Conservation (phyloP, 2,329 filamentous ascomycete genomes). For the Penicillium sp. region DNA sequence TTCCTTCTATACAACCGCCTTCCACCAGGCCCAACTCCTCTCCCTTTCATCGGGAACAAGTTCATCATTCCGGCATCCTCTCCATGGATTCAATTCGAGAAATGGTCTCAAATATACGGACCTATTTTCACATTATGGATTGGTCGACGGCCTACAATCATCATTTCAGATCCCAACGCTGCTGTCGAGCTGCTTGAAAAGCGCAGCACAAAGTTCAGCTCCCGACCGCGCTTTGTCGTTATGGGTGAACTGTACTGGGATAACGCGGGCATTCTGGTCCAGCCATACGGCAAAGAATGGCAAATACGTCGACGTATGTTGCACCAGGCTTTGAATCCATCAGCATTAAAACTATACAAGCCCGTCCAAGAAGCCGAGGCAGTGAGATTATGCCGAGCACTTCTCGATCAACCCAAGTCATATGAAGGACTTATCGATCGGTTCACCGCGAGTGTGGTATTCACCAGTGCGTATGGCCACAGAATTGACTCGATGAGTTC, state of each 20-base stretch:
- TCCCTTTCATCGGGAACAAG: constrained; percentile 35
- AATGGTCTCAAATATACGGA: constrained; percentile 42
- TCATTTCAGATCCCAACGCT: constrained; percentile 40
- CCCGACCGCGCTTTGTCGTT: constrained; percentile 37
- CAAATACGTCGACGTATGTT: constrained; percentile 49
- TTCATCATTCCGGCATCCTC: constrained; percentile 28
- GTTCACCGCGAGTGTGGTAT: constrained; percentile 55
- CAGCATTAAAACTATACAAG: constrained; percentile 53
- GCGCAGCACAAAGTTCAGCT: constrained; percentile 44
- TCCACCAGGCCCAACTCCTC: constrained; percentile 33
- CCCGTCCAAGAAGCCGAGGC: constrained; percentile 56
- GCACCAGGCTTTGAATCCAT: constrained; percentile 55
- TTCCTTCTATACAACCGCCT: constrained; percentile 34
- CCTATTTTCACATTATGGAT: constrained; percentile 43
- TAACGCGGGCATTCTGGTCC: constrained; percentile 52
- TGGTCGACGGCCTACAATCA: constrained; percentile 40
- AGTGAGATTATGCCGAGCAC: constrained; percentile 47
- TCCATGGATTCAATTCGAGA: constrained; percentile 37
- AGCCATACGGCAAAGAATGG: constrained; percentile 57
- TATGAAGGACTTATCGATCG: constrained; percentile 53
- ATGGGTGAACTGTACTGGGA: constrained; percentile 41
- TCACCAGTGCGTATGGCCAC: constrained; percentile 56
- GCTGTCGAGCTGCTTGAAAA: constrained; percentile 45
- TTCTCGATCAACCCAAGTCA: constrained; percentile 46
- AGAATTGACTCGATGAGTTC: constrained; percentile 55